phyloP scores from a whole-genome alignment of 306 rosid species.

The Acacia confusa region DNA sequence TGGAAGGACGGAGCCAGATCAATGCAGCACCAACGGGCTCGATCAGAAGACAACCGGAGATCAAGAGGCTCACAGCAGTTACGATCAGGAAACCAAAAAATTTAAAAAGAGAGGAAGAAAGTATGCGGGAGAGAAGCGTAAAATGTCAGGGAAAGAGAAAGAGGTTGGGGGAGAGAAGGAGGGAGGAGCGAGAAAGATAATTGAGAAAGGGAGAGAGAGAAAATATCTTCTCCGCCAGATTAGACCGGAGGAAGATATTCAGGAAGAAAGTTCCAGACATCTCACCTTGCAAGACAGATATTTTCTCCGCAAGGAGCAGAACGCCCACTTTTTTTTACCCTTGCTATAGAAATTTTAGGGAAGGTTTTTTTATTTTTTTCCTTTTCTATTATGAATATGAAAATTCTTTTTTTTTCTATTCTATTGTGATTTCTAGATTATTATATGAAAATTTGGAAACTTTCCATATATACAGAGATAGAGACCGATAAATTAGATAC shows the following conservation, averaged over 20 bases:
- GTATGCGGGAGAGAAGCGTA: slow-evolving; percentile 10
- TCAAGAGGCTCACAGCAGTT: background rate
- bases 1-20: slow-evolving; percentile 21
- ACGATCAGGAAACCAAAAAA: background rate
- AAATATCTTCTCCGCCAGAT: slow-evolving; percentile 49
- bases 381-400: no score
- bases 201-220: slow-evolving; percentile 36
- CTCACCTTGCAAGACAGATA: slow-evolving; percentile 38
- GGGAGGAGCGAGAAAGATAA: background rate
- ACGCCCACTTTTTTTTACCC: slow-evolving; percentile 13
- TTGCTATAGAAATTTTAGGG: no score
- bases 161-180: background rate
- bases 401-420: no score
- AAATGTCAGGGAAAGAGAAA: background rate
- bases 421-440: no score
- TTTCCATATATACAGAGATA: no score
- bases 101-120: background rate
- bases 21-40: background rate
- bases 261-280: slow-evolving; percentile 62
- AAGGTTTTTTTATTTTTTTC: no score
- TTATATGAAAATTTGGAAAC: no score
- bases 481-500: no score
- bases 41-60: background rate
- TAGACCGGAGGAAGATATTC: background rate
- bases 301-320: slow-evolving; percentile 20